A percentile compares a stretch with the other conserved stretches of the same genome.
Conservation (phyloP, 495 filamentous ascomycete genomes). For the Aspergillus nidulans region DNA sequence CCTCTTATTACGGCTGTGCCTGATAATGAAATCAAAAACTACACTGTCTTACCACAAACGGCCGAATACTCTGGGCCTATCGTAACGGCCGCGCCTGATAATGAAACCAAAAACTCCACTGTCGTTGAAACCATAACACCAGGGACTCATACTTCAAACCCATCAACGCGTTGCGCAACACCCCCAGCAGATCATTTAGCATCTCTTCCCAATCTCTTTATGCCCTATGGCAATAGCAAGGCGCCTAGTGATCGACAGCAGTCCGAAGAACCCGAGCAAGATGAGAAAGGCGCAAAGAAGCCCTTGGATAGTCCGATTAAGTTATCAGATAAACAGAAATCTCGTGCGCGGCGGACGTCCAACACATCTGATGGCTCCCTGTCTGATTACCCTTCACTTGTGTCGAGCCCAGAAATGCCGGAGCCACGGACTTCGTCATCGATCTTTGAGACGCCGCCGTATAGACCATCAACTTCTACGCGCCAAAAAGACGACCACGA, state of each 20-base stretch:
- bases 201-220: constrained; percentile 7
- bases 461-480: constrained; percentile 13
- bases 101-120: no score
- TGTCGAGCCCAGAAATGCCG: constrained; percentile 30
- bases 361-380: constrained; percentile 33
- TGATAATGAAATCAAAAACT: no score
- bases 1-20: no score
- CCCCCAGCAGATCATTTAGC: background rate
- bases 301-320: constrained; percentile 42
- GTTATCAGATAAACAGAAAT: constrained; percentile 23
- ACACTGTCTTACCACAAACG: no score
- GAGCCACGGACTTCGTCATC: constrained; percentile 30
- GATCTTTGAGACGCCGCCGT: constrained; percentile 28
- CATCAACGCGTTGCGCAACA: background rate
- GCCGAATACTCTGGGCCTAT: no score
- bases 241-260: background rate
- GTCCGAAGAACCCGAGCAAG: background rate
- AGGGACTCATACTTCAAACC: background rate
- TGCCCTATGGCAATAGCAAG: background rate
- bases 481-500: constrained; percentile 25
- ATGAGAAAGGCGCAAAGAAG: constrained; percentile 15
- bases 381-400: constrained; percentile 34
- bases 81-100: no score
- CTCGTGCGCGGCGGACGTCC: constrained; percentile 27
- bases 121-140: no score